These are phyloP conservation scores for Rhizopus arrhizus DNA, from an alignment of 371 early-diverging fungal genomes.

Conservation along the genomic window DNA sequence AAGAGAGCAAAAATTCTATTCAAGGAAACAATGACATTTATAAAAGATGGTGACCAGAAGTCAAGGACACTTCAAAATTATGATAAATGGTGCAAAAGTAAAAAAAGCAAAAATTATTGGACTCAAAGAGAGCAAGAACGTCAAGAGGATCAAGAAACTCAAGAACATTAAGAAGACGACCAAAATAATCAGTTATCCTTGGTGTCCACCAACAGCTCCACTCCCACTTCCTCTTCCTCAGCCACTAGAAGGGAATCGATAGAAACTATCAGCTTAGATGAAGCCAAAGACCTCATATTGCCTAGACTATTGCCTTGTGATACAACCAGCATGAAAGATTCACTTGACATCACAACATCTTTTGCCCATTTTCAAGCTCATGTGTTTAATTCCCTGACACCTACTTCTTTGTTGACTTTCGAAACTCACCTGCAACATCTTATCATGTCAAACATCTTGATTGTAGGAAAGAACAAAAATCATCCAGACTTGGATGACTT, in stretches of 20 bases:
- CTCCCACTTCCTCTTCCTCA: background rate
- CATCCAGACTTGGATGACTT: slow-evolving; percentile 15
- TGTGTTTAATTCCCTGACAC: background rate
- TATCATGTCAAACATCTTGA: slow-evolving; percentile 11
- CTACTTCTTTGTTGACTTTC: slow-evolving; percentile 9
- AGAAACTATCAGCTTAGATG: slow-evolving; percentile 16
- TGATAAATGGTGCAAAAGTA: slow-evolving; percentile 1
- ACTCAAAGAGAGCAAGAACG: slow-evolving; percentile 2
- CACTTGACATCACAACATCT: slow-evolving; percentile 3
- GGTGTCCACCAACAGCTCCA: slow-evolving; percentile 2
- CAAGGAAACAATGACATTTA: background rate
- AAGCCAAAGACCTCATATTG: slow-evolving; percentile 19
- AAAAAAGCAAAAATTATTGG: slow-evolving; percentile 4
- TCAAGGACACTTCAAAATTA: slow-evolving; percentile 1
- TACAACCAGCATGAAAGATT: slow-evolving; percentile 3
- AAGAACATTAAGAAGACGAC: background rate
- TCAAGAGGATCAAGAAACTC: background rate
- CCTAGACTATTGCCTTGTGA: background rate
- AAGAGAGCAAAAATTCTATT: slow-evolving; percentile 6
- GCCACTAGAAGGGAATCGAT: slow-evolving; percentile 12
- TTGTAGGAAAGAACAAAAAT: slow-evolving; percentile 6
- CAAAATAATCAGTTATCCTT: slow-evolving; percentile 3
- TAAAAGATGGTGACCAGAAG: background rate
- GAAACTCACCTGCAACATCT: slow-evolving; percentile 16
- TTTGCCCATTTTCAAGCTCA: slow-evolving; percentile 3